These are phyloP conservation scores for Chlorociboria aeruginascens DNA, from an alignment of 495 filamentous ascomycete species.

Conservation along the genomic window DNA sequence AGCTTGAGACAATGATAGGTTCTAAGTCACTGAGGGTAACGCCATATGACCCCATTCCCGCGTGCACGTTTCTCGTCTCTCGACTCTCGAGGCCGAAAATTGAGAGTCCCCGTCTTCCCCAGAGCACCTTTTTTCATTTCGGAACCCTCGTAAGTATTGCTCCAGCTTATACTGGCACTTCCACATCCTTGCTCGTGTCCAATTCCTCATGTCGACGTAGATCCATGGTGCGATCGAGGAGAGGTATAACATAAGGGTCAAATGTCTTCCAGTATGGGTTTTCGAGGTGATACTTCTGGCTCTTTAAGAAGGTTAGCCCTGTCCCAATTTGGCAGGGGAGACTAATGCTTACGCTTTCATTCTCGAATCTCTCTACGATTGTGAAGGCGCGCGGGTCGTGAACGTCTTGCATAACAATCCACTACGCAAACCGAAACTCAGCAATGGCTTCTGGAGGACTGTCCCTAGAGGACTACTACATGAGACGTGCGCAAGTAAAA, in stretches of 20 bases:
- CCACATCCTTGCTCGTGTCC: slow-evolving; percentile 30
- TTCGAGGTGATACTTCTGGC: slow-evolving; percentile 50
- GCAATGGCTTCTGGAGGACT: not conserved
- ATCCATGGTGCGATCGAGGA: slow-evolving; percentile 55
- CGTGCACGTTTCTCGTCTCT: too few species aligned
- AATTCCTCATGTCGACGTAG: slow-evolving; percentile 49
- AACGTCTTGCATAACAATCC: slow-evolving; percentile 57
- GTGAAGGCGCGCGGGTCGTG: slow-evolving; percentile 53
- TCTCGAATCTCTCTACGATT: slow-evolving; percentile 55
- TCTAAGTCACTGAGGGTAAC: too few species aligned
- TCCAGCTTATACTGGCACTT: slow-evolving; percentile 15
- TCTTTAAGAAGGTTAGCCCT: slow-evolving; percentile 18
- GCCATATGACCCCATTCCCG: too few species aligned
- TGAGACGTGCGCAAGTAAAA: not conserved
- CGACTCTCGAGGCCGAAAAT: not conserved
- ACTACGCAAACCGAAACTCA: slow-evolving; percentile 11
- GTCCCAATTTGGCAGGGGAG: not conserved
- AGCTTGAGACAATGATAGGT: too few species aligned
- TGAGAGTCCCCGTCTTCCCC: not conserved
- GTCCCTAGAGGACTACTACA: not conserved
- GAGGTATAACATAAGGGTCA: slow-evolving; percentile 50
- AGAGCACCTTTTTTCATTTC: not conserved
- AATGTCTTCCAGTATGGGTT: slow-evolving; percentile 58
- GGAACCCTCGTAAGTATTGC: not conserved
- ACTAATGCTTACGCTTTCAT: slow-evolving; percentile 32